Base-by-base conservation (phyloP, 2,329 filamentous ascomycete species). In the Claviceps quebecensis region DNA sequence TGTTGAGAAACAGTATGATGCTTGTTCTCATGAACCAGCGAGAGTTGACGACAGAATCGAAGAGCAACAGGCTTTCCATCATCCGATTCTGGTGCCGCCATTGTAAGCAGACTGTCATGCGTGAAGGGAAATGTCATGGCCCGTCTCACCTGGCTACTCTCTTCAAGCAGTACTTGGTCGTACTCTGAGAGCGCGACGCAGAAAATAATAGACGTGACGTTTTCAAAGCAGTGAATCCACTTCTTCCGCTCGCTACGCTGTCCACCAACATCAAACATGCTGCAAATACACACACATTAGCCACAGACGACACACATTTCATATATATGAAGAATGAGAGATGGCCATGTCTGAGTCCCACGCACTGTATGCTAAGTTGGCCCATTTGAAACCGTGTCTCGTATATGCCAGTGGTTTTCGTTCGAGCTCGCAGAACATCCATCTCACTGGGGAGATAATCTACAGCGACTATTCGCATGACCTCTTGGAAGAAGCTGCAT, bases 151-250 rank as follows among this genome's bases (percentile, higher is more conserved):
- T 97, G 93, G 64, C 91, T 96, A 69, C 87, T 95, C 70, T 97
- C 93, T 70, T 98, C 93, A 41, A 98, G 75, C 50, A 98, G 74
- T 5, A 96, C 91, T 70, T 98, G 93, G 64, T 98, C 93, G 67
- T 98, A 98, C 70, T 98, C 93, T 72, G 90, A 97, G 60, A 98
- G 72, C 16, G 93, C 93, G 55, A 98, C 93, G 64, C 93, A 98
- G 70, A 98, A 98, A 59, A 98, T 98, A 68, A 98, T 98, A 4
- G 93, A 97, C 44, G 93, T 98, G 61, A 98, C 93, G 61, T 97
- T 97, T 69, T 98, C 93, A 68, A 98, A 98, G 72, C 93, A 98
- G 71, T 98, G 93, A 65, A 98, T 98, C 93, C 93, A 98, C 73
- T 98, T 98, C 75, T 98, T 98, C 56, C 93, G 81, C 70, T 98